A percentile compares a stretch with the other conserved stretches of the same genome.
Evolutionary conservation across 371 early-diverging fungal genomes (phyloP).

Genomic region (Synchytrium microbalum): DNA sequence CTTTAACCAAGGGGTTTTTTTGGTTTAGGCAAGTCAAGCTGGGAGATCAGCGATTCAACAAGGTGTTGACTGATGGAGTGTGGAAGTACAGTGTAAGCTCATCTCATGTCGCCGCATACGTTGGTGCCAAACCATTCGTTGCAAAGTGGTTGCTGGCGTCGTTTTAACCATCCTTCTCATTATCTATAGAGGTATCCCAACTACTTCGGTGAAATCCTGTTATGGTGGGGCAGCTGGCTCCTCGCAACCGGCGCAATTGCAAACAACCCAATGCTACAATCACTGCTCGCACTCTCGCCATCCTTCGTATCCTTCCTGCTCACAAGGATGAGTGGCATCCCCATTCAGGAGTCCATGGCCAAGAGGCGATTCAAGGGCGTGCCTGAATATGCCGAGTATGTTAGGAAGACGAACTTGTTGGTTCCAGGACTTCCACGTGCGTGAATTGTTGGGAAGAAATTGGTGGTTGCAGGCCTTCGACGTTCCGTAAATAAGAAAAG

Average conservation of each 20-base stretch:
- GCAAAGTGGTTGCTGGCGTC: no score
- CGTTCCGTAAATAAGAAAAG: no score
- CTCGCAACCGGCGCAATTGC: background rate
- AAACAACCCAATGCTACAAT: background rate
- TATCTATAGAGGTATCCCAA: no score
- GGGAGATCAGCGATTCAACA: conserved; percentile 10
- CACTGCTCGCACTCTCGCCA: background rate
- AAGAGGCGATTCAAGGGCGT: conserved; percentile 14
- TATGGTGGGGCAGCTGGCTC: background rate
- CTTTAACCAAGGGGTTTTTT: no score
- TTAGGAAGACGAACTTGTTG: conserved; percentile 11
- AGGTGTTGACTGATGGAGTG: conserved; percentile 16
- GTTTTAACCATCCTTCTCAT: no score
- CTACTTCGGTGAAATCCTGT: conserved; percentile 18
- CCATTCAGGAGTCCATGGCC: conserved; percentile 21
- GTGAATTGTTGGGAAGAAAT: no score
- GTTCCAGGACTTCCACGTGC: conserved; percentile 18
- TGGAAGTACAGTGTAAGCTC: conserved; percentile 14
- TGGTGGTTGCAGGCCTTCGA: no score
- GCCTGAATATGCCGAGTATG: conserved; percentile 17
- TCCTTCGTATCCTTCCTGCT: conserved; percentile 8
- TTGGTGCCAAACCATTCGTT: conserved; percentile 3
- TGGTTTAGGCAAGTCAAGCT: conserved; percentile 21
- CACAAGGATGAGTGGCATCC: conserved; percentile 20
- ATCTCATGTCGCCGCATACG: no score